These are phyloP conservation scores for Globisporangium barbulae DNA, from an alignment of 352 stramenopile species.

Conservation along the genomic window DNA sequence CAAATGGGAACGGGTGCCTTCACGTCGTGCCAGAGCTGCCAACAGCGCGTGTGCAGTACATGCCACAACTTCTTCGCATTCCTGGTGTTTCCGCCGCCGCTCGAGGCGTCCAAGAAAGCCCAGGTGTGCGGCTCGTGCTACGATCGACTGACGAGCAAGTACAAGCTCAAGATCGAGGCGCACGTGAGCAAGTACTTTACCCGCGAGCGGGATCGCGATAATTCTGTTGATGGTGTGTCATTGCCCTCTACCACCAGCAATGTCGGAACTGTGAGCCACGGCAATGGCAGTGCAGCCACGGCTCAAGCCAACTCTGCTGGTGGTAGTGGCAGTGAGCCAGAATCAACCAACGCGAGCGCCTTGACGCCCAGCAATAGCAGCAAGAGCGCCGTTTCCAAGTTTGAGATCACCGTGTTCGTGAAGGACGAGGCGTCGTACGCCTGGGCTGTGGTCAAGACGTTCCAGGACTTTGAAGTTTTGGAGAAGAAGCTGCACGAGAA, in stretches of 20 bases:
- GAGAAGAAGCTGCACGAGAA: conserved; percentile 68
- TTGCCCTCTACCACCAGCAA: background rate
- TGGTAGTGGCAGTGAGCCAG: conserved; percentile 9
- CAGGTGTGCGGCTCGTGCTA: conserved; percentile 72
- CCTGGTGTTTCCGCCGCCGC: conserved; percentile 59
- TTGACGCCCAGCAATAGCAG: conserved; percentile 17
- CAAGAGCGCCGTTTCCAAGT: conserved; percentile 13
- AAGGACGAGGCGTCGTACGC: conserved; percentile 50
- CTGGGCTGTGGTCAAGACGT: conserved; percentile 71
- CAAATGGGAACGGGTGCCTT: background rate
- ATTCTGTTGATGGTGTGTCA: background rate
- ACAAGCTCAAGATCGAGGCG: conserved; percentile 62
- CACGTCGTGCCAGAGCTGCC: conserved; percentile 46
- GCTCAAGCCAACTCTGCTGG: conserved; percentile 1
- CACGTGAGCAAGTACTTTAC: conserved; percentile 73
- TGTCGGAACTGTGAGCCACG: background rate
- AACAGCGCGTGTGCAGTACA: conserved; percentile 57
- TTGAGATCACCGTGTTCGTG: conserved; percentile 61
- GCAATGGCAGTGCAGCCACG: background rate
- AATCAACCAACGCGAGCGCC: conserved; percentile 13
- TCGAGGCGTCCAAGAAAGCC: conserved; percentile 57
- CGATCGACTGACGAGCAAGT: conserved; percentile 52
- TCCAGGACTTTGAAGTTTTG: conserved; percentile 65
- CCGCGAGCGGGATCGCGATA: conserved; percentile 31
- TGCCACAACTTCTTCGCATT: conserved; percentile 68